A percentile compares a stretch with the other conserved stretches of the same genome.
Conservation (phyloP, 805 yeast species). For the Suhomyces canberraensis region DNA sequence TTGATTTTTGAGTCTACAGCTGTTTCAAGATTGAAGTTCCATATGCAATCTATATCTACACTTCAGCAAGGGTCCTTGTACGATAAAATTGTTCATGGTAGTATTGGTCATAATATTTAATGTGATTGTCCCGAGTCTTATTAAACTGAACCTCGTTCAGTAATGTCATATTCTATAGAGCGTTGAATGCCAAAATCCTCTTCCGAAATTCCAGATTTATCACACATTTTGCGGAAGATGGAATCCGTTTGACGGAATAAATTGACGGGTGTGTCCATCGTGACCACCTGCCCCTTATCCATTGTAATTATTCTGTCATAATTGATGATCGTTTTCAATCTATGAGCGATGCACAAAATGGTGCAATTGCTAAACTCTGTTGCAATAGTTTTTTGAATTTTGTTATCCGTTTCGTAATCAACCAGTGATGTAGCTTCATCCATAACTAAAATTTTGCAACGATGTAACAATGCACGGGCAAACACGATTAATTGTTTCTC, state of each 20-base stretch:
- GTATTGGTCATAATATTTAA: no score
- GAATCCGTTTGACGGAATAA: neutral
- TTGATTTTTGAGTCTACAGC: no score
- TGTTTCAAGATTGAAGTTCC: no score
- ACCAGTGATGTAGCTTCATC: constrained; percentile 81
- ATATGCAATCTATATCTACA: no score
- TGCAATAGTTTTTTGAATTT: constrained; percentile 53
- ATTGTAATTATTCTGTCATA: constrained; percentile 1
- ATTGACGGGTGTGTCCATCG: neutral
- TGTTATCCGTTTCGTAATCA: constrained; percentile 47
- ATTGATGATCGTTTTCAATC: constrained; percentile 54
- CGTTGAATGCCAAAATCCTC: neutral
- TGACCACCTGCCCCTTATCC: constrained; percentile 1
- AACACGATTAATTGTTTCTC: constrained; percentile 48
- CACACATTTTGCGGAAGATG: constrained; percentile 2
- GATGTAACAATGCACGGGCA: constrained; percentile 53
- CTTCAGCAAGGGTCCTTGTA: no score
- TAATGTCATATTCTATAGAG: neutral
- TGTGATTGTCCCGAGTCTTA: no score
- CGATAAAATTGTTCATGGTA: no score
- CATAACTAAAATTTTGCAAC: constrained; percentile 56
- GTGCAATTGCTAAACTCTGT: constrained; percentile 61
- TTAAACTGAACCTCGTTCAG: no score
- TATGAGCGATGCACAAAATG: constrained; percentile 69
- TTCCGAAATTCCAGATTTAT: neutral